Evolutionary conservation across 2,329 filamentous ascomycete species (phyloP).

Genomic region (Xenosphaeropsis pyriputrescens): DNA sequence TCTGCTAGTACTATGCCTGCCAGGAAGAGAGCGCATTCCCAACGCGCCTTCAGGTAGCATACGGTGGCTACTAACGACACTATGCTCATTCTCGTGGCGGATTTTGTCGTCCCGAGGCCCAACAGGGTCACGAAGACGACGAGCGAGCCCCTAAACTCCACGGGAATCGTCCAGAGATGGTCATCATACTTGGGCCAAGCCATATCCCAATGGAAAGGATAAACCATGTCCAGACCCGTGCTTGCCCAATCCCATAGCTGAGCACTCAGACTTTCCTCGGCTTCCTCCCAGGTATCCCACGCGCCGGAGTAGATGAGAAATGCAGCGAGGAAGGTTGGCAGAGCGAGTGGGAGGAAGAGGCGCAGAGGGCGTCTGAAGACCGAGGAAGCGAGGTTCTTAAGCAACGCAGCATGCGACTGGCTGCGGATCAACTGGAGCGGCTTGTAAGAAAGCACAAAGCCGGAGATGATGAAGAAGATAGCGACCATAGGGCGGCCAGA

Average conservation of each 20-base stretch:
- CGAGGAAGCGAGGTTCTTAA: constrained; percentile 23
- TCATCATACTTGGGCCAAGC: constrained; percentile 12
- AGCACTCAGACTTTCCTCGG: background rate
- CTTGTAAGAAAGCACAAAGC: constrained; percentile 25
- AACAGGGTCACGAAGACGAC: constrained; percentile 18
- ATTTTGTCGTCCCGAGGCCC: constrained; percentile 14
- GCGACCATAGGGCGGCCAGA: constrained; percentile 28
- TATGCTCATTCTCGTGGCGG: constrained; percentile 13
- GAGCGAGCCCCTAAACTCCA: constrained; percentile 20
- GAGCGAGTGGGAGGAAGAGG: constrained; percentile 24
- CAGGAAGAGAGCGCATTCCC: background rate
- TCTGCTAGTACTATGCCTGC: background rate
- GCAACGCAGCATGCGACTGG: constrained; percentile 18
- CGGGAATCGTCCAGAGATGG: constrained; percentile 20
- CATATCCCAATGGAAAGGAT: background rate
- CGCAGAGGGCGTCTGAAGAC: constrained; percentile 26
- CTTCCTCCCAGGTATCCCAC: background rate
- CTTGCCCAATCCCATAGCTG: background rate
- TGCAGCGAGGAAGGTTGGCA: constrained; percentile 20
- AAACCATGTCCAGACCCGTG: background rate
- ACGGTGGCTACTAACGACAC: constrained; percentile 1
- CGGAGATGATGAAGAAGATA: constrained; percentile 31
- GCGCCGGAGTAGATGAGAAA: constrained; percentile 1
- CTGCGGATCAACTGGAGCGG: constrained; percentile 21
- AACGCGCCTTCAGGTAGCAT: background rate